A percentile compares a stretch with the other conserved stretches of the same genome.
Conservation (phyloP, 257 asterid species). For the Lycium ferocissimum region DNA sequence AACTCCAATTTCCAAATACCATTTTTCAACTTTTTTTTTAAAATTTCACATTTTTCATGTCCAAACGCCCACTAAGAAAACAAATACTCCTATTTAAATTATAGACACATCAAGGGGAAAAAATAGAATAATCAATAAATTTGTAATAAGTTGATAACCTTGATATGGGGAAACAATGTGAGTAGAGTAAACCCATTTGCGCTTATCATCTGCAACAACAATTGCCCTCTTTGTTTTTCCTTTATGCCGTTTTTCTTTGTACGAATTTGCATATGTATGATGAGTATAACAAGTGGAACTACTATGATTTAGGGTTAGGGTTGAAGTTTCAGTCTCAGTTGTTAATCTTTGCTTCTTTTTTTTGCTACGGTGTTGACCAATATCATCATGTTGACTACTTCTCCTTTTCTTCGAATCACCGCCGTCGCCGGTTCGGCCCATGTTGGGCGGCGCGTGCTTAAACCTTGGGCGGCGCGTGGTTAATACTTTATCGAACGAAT, state of each 20-base stretch:
- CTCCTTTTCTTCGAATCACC: not conserved
- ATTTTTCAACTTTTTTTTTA: no score
- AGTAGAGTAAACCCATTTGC: conserved; percentile 71
- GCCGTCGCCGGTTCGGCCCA: conserved; percentile 21
- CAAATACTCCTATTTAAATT: no score
- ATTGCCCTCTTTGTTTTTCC: conserved; percentile 34
- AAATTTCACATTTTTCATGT: no score
- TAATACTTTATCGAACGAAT: not conserved
- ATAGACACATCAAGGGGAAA: no score
- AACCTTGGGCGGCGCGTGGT: conserved; percentile 39
- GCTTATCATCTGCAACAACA: conserved; percentile 37
- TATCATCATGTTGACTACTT: not conserved
- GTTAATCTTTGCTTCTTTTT: conserved; percentile 45
- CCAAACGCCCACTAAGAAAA: no score
- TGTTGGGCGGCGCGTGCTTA: conserved; percentile 19
- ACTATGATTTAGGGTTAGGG: conserved; percentile 44
- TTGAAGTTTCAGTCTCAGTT: conserved; percentile 32
- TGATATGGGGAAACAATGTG: conserved; percentile 52
- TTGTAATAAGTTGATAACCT: conserved; percentile 37
- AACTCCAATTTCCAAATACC: no score
- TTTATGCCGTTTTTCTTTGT: conserved; percentile 17
- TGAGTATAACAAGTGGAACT: conserved; percentile 38
- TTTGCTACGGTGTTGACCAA: conserved; percentile 28
- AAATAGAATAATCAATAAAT: no score
- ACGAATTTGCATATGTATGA: conserved; percentile 27